A percentile compares a stretch with the other conserved stretches of the same genome.
Evolutionary conservation across 2,329 filamentous ascomycete genomes (phyloP).

Genomic region (Aspergillus terreus): DNA sequence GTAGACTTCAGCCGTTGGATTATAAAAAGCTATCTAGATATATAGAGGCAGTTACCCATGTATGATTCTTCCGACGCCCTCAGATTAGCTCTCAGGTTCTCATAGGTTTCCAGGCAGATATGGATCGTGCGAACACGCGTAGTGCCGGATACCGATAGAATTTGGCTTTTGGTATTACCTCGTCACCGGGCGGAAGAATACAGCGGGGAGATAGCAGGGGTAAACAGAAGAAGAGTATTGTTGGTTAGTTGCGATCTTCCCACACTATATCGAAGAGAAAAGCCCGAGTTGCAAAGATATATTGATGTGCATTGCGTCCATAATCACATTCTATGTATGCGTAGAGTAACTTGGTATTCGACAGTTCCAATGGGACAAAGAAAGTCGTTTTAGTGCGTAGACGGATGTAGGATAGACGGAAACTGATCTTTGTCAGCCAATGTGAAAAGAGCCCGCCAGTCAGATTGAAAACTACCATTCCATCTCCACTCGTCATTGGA

Average conservation of each 20-base stretch:
- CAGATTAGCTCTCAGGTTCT: slow-evolving; percentile 47
- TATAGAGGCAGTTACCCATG: neutral
- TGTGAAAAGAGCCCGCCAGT: slow-evolving; percentile 12
- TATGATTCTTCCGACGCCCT: slow-evolving; percentile 22
- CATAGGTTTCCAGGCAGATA: slow-evolving; percentile 39
- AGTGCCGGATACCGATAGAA: slow-evolving; percentile 41
- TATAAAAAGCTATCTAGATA: neutral
- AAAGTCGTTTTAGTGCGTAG: too few species aligned
- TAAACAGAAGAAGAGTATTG: neutral
- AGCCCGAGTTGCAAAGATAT: too few species aligned
- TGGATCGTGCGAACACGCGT: slow-evolving; percentile 11
- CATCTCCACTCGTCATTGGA: slow-evolving; percentile 35
- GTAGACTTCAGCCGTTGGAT: neutral
- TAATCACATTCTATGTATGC: too few species aligned
- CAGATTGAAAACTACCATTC: slow-evolving; percentile 45
- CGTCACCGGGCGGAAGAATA: slow-evolving; percentile 33
- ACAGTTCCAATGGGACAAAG: too few species aligned
- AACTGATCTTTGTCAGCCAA: too few species aligned
- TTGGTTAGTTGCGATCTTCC: too few species aligned
- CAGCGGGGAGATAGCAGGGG: neutral
- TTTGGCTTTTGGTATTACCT: slow-evolving; percentile 43
- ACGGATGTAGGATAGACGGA: too few species aligned
- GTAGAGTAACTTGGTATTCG: too few species aligned
- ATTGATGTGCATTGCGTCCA: too few species aligned
- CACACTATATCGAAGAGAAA: too few species aligned